A percentile compares a stretch with the other conserved stretches of the same genome.
Conservation (phyloP, 805 yeast species). For the Candida corydali region DNA sequence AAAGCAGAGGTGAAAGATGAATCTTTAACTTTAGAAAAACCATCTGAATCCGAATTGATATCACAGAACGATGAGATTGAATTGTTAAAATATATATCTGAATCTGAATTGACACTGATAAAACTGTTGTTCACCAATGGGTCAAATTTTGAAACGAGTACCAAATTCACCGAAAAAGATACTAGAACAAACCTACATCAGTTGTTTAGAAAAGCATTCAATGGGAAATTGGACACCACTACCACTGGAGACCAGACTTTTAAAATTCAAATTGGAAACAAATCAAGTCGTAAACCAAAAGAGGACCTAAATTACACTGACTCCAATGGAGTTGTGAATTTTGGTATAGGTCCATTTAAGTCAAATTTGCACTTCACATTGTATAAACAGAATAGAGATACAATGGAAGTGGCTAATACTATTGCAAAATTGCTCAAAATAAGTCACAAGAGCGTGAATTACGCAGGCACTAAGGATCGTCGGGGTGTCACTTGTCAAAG, state of each 20-base stretch:
- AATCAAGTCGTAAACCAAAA: slow-evolving; percentile 33
- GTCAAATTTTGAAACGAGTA: slow-evolving; percentile 52
- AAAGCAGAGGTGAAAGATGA: slow-evolving; percentile 32
- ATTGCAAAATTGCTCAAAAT: slow-evolving; percentile 69
- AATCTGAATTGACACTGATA: slow-evolving; percentile 53
- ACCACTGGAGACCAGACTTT: slow-evolving; percentile 70
- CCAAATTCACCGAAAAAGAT: slow-evolving; percentile 60
- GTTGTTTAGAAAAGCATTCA: slow-evolving; percentile 67
- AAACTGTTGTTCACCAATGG: slow-evolving; percentile 50
- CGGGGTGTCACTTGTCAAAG: slow-evolving; percentile 93
- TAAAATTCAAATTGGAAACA: slow-evolving; percentile 52
- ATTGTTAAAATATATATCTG: slow-evolving; percentile 55
- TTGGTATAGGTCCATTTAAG: slow-evolving; percentile 70
- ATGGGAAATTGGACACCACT: slow-evolving; percentile 70
- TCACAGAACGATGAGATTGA: slow-evolving; percentile 42
- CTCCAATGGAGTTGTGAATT: slow-evolving; percentile 54
- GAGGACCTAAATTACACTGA: slow-evolving; percentile 37
- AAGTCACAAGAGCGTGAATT: slow-evolving; percentile 67
- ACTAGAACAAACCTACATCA: slow-evolving; percentile 78
- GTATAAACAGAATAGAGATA: slow-evolving; percentile 93
- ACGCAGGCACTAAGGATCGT: slow-evolving; percentile 96
- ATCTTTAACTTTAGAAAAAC: slow-evolving; percentile 21
- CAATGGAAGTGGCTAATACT: slow-evolving; percentile 88
- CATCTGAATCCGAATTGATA: slow-evolving; percentile 13
- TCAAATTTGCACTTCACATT: slow-evolving; percentile 71